Base-by-base conservation (phyloP, 352 stramenopile species). In the Pythium brassicae region DNA sequence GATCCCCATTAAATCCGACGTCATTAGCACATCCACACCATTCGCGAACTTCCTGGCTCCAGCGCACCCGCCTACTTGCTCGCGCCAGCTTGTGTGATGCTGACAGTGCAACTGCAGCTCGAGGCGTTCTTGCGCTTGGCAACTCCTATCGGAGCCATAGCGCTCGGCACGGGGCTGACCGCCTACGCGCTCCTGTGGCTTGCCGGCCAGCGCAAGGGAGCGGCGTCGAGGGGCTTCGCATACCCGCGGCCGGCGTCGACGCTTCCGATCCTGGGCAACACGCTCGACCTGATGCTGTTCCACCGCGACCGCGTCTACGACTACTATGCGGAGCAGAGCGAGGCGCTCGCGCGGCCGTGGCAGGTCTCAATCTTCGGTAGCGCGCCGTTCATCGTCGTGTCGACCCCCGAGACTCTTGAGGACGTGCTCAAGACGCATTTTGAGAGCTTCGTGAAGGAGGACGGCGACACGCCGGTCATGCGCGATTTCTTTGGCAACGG, bases 401-500 rank as follows among this genome's bases (percentile, higher is more conserved):
- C 68, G 8, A 68, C 69, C 0, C 59, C 68, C 0, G 64, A 72
- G 29, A 51, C 63, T 11, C 69, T 83, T 22, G 68, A 83, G 23
- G 76, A 87, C 37, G 62, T 79, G 19, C 50, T 76, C 22, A 74
- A 73, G 55, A 68, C 53, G n/a, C 70, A 92, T 20, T 83, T 84
- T 50, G 65, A 85, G 39, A 69, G 70, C 27, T 94, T 92, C 43
- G 63, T 70, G 4, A 89, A 90, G 44, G 76, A 77, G 1, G 48
- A 66, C 10, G 49, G 47, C 2, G 68, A 68, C 1, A 50, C 62
- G 15, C 49, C 69, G 20, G 65, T 69, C 27, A 66, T 81, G 8
- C 39, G 60, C 3, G 72, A 89, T 50, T 39, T 94, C 14, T 77
- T 95, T 26, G 83, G 85, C 50, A 63, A 73, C 7, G 83, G 81